Evolutionary conservation across 2,329 filamentous ascomycete species (phyloP).

Genomic region (Fusarium piperis): DNA sequence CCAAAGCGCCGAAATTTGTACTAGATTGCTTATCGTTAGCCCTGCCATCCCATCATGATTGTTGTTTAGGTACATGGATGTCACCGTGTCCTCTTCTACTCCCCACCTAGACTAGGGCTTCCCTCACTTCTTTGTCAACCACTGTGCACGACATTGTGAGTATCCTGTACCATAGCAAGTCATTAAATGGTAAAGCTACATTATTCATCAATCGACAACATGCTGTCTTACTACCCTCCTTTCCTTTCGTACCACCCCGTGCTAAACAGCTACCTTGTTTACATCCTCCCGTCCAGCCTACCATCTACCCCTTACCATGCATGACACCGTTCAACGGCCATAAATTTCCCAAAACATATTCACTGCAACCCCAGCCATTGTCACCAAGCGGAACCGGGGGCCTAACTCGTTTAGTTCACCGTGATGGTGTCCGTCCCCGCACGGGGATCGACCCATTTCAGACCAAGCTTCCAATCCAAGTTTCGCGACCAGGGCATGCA

Average conservation of each 20-base stretch:
- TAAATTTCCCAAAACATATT: not conserved
- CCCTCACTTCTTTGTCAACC: not conserved
- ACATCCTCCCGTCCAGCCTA: not conserved
- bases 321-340: not conserved
- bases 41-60: not conserved
- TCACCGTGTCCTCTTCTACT: not conserved
- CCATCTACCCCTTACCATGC: not conserved
- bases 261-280: not conserved
- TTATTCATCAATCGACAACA: not conserved
- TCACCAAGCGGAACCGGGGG: not conserved
- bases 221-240: not conserved
- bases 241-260: not conserved
- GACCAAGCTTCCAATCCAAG: slow-evolving; percentile 20
- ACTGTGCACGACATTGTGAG: not conserved
- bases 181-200: not conserved
- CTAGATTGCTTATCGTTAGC: not conserved
- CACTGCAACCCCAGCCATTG: slow-evolving; percentile 1
- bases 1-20: not conserved
- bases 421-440: slow-evolving; percentile 17
- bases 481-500: slow-evolving; percentile 6
- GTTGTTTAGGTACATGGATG: not conserved
- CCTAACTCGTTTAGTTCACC: not conserved
- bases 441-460: slow-evolving; percentile 4
- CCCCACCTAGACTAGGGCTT: not conserved
- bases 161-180: not conserved